These are phyloP conservation scores for Omphalotus guepiniiformis DNA, from an alignment of 768 basidiomycete species.

Conservation along the genomic window DNA sequence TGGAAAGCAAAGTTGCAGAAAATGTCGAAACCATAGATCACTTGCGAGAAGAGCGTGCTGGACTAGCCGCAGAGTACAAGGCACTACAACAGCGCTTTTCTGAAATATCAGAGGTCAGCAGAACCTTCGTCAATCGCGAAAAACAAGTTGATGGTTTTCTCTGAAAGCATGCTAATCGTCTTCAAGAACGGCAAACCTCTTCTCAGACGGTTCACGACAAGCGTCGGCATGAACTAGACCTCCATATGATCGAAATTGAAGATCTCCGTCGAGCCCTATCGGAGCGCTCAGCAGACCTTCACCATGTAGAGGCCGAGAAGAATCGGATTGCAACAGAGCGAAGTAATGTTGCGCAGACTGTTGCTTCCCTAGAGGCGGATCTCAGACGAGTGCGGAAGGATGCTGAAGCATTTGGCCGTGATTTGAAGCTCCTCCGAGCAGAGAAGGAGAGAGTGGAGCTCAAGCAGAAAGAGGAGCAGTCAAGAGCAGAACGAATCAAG, in stretches of 20 bases:
- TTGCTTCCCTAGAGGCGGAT: conserved; percentile 69
- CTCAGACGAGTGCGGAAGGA: conserved; percentile 70
- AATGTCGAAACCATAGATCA: conserved; percentile 70
- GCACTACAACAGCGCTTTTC: conserved; percentile 64
- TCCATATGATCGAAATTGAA: conserved; percentile 67
- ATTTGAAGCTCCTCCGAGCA: conserved; percentile 59
- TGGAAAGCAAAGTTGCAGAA: conserved; percentile 64
- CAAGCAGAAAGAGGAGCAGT: conserved; percentile 50
- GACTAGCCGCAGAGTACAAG: conserved; percentile 67
- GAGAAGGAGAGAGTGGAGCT: conserved; percentile 65
- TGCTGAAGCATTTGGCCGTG: conserved; percentile 74
- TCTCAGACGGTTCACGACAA: conserved; percentile 68
- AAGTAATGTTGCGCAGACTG: conserved; percentile 58
- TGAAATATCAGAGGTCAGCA: conserved; percentile 61
- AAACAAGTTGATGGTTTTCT: background rate
- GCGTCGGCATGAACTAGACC: conserved; percentile 69
- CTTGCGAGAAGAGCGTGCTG: conserved; percentile 70
- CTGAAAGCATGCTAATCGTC: conserved; percentile 56
- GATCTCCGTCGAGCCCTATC: conserved; percentile 68
- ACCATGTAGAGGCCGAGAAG: conserved; percentile 61
- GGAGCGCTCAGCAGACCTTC: conserved; percentile 56
- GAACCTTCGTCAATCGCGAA: conserved; percentile 14
- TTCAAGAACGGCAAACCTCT: conserved; percentile 56
- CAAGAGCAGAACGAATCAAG: conserved; percentile 55
- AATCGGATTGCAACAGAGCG: conserved; percentile 58